phyloP scores from a whole-genome alignment of 169 alveolate species.

The Amoebophrya sp. region DNA sequence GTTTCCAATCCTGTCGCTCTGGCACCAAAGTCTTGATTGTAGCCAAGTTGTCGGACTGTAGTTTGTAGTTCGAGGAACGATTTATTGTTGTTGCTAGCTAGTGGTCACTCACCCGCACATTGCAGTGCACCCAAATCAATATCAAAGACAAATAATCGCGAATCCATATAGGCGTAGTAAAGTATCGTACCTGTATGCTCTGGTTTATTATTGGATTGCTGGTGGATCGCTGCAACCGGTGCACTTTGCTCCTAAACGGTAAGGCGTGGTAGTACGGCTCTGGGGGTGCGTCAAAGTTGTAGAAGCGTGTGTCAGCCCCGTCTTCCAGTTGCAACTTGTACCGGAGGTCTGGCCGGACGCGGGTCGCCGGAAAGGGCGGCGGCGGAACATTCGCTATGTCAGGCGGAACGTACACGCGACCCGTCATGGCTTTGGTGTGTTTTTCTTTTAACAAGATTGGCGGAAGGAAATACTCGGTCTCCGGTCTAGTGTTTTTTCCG shows the following conservation, averaged over 20 bases:
- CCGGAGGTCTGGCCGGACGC: neutral
- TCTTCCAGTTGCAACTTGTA: neutral
- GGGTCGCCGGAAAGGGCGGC: neutral
- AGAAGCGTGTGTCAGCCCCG: neutral
- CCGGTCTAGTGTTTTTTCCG: too few relatives aligned
- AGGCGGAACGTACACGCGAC: neutral
- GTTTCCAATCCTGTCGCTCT: neutral
- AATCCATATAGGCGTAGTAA: too few relatives aligned
- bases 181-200: neutral
- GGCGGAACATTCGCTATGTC: neutral
- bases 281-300: neutral
- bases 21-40: neutral
- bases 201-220: neutral
- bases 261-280: neutral
- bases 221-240: neutral
- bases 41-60: too few relatives aligned
- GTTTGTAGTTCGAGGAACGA: too few relatives aligned
- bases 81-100: too few relatives aligned
- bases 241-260: neutral
- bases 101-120: too few relatives aligned
- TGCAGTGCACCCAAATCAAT: too few relatives aligned
- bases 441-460: too few relatives aligned
- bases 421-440: too few relatives aligned
- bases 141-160: too few relatives aligned
- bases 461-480: too few relatives aligned